These are phyloP conservation scores for Candida albicans DNA, from an alignment of 1,139 yeast species.

Conservation along the genomic window DNA sequence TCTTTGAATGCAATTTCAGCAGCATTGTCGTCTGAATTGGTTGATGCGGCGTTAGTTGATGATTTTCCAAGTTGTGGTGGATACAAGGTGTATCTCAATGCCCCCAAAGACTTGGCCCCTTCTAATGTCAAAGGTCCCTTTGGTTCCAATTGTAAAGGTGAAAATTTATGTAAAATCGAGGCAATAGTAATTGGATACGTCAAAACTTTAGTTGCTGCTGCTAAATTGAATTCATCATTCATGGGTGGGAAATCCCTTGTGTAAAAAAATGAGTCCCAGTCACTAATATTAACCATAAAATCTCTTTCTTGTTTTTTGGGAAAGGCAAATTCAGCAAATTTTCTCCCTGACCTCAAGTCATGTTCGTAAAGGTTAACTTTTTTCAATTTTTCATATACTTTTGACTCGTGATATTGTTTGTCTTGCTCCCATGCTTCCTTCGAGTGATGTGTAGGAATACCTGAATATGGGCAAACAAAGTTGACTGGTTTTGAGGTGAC, in stretches of 20 bases:
- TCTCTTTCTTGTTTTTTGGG: constrained; percentile 82
- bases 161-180: constrained; percentile 74
- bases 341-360: constrained; percentile 89
- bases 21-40: constrained; percentile 12
- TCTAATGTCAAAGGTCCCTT: constrained; percentile 88
- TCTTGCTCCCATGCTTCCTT: constrained; percentile 88
- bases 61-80: constrained; percentile 49
- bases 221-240: constrained; percentile 95
- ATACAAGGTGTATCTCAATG: constrained; percentile 83
- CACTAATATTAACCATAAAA: constrained; percentile 71
- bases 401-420: constrained; percentile 63
- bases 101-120: constrained; percentile 90
- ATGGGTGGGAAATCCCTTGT: constrained; percentile 91
- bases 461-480: constrained; percentile 89
- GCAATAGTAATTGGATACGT: constrained; percentile 92
- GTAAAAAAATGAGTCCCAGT: constrained; percentile 92
- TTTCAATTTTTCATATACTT: constrained; percentile 70
- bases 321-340: constrained; percentile 92
- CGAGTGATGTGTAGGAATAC: constrained; percentile 94
- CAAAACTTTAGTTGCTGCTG: constrained; percentile 91
- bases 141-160: constrained; percentile 80
- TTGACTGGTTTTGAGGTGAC: constrained; percentile 79
- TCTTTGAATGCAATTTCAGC: constrained; percentile 58
- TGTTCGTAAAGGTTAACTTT: constrained; percentile 93
- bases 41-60: constrained; percentile 38